Evolutionary conservation across 2,329 filamentous ascomycete genomes (phyloP), one percentile per base, ranked within the genome.

Genomic region (Myriosclerotinia scirpicola): DNA sequence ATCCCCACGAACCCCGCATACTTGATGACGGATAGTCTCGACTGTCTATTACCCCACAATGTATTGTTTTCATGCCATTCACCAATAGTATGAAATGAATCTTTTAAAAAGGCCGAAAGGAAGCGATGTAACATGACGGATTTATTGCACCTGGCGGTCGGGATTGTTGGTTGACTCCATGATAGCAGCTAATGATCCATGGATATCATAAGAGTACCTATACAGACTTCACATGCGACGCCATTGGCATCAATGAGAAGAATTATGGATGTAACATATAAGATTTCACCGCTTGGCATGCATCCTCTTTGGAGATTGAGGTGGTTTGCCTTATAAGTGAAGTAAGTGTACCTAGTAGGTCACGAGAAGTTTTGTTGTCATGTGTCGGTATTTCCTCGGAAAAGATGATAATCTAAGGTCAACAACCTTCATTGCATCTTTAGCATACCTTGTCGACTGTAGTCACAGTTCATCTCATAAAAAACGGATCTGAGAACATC

Each of bases 1-100:
- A 59, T 17, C 42, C 55, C 56, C 56, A 17, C 56, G 26, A 34
- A 22, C 30, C 42, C 56, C 30, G 56, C 56, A 59, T 46, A 44
- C 20, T 34, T 17, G 15, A 58, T 36, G 40, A 34, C 17, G 42
- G 42, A 5, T 36, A 11, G 17, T 48, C 56, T 59, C 12, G 42
- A 11, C 4, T 9, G 46, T 15, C 5, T 40, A 9, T 44, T 59
- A 59, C 55, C 42, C 55, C 55, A 46, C 26, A 36, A 34, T 44
- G 4, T 2, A 4, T 17, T n/a, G 40, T n/a, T 6, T 34, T 34
- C 7, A 34, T 30, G 12, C 8, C 8, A 54, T 34, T 34, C 17
- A 17, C 40, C 22, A 22, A 59, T 36, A 20, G 6, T 9, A 56
- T 30, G 15, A 15, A 17, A 22, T 56, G 38, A 42, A 56, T 20